Conservation (phyloP, 2,329 filamentous ascomycete genomes). For the Fusarium citri region DNA sequence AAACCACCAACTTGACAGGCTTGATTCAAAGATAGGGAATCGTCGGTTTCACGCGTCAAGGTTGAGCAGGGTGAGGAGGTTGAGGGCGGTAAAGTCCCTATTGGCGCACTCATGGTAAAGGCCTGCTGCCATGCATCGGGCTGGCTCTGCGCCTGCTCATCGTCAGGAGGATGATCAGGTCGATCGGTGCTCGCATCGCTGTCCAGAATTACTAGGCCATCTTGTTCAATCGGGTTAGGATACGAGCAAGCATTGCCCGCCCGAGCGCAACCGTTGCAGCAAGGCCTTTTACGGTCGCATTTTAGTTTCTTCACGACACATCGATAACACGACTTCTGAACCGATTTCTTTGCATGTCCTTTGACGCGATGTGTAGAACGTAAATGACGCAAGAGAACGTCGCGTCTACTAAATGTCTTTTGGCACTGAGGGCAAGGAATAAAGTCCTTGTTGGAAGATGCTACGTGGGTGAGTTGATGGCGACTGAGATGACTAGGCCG, state of each 20-base stretch:
- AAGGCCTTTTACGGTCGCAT: neutral
- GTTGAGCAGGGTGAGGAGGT: neutral
- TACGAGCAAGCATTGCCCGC: neutral
- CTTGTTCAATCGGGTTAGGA: neutral
- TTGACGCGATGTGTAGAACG: neutral
- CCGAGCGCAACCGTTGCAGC: neutral
- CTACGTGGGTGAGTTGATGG: slow-evolving; percentile 1
- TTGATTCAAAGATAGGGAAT: neutral
- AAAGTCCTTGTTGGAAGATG: neutral
- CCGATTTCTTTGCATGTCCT: neutral
- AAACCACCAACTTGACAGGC: neutral
- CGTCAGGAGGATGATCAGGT: neutral
- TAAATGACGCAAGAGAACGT: neutral
- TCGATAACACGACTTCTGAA: slow-evolving; percentile 10
- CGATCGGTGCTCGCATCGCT: neutral
- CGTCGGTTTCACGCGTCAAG: neutral
- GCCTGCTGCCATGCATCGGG: neutral
- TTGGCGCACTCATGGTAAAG: neutral
- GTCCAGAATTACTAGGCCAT: neutral
- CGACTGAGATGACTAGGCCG: slow-evolving; percentile 6
- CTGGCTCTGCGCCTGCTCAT: neutral
- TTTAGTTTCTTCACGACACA: neutral
- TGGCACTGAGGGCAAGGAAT: neutral
- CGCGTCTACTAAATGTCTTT: neutral
- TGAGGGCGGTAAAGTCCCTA: neutral